Evolutionary conservation across 805 yeast species (phyloP), one percentile per base, ranked within the genome.

Genomic region (Dipodascus albidus): DNA sequence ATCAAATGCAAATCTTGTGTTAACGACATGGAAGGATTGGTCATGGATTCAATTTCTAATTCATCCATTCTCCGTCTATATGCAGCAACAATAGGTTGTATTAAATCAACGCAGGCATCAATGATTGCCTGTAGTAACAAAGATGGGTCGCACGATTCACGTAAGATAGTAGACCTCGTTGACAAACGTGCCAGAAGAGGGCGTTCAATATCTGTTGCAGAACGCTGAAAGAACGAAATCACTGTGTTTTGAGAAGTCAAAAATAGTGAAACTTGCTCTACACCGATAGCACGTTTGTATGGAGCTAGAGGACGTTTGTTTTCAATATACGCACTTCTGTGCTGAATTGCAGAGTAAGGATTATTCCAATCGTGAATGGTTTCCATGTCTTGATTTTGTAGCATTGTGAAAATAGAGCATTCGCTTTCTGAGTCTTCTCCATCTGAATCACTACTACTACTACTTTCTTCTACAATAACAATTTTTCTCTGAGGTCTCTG

Each of bases 221-320:
- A 72, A 55, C 77, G 74, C 60, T 80, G 85, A 60, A 80, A 80
- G 57, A 80, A 77, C 0, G 83, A 72, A 2, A 80, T 70, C 11
- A 80, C 75, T 0, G 80, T 73, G 48, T 73, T 70, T 50, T 74
- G 69, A 3, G 68, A 63, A 17, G 74, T 65, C 17, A 80, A 55
- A 55, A 75, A 80, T 49, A 79, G 62, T 0, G 82, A 76, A 1
- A 76, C 76, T 60, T 80, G 84, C 60, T 80, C 85, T 9, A 77
- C 67, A 0, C 79, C 81, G 3, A 80, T 80, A 21, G 63, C 65
- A 69, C 71, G 53, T 69, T 72, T 70, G 57, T 73, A 62, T 48
- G 68, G 58, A 54, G 73, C 72, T 24, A 78, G 64, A 3, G 81
- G 81, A 44, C 80, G 64, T 50, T 69, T 69, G 9, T 64, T 64